Base-by-base conservation (phyloP, 2,329 filamentous ascomycete species). In the Cercospora citrullina region DNA sequence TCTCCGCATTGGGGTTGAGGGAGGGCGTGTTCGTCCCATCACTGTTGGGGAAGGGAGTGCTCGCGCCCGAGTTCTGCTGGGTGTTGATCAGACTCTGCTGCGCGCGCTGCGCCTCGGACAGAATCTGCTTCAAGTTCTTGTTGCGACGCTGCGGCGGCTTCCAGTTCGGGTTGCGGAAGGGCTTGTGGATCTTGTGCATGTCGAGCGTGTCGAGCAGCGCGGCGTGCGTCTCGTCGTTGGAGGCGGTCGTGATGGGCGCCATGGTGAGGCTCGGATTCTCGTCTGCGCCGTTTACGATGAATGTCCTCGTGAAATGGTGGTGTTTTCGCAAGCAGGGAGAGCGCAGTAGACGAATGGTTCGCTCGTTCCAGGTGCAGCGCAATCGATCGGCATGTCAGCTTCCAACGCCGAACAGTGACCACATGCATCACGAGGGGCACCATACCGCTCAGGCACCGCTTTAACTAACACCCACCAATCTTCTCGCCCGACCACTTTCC, bases 101-200 rank as follows among this genome's bases (percentile, higher is more conserved):
- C 77, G 91, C 92, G 74, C 93, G 90, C 23, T 91, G 88, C 12
- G 91, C 92, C 76, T 99, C 95, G 68, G 93, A 91, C 69, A 99
- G 86, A 70, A 99, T 95, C 75, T 96, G 92, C 81, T 98, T 98
- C 81, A 98, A 90, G 80, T 97, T 98, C 85, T 99, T 99, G 87
- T 99, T 99, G 80, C 95, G 92, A 62, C 95, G 93, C 80, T 94
- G 91, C 72, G 94, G 93, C 16, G 95, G 93, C 77, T 92, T 93
- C 95, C 95, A 99, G 79, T 88, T 83, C 2, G 91, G 85, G 78
- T 93, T 97, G 80, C 94, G 94, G 85, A 97, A 99, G 76, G 89
- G 91, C 82, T 96, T 96, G 75, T 89, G 89, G 77, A 92, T 88
- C 68, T 89, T 87, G 79, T 95, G 90, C 76, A 97, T 93, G 84